Base-by-base conservation (phyloP, 805 yeast genomes). In the Metschnikowia sp. region DNA sequence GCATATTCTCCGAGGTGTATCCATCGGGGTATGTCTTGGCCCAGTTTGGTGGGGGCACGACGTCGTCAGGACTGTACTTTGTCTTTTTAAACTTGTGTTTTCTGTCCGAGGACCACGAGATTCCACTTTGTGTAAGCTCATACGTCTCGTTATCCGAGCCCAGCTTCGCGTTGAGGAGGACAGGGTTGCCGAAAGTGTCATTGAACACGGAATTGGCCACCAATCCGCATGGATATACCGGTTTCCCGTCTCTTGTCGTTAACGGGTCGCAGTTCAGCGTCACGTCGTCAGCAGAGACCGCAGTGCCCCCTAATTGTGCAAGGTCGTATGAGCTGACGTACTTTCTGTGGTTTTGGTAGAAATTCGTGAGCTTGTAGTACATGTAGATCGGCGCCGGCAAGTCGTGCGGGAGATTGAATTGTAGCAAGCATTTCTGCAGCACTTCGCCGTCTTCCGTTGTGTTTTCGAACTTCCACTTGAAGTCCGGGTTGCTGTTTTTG, bases 41-140 rank as follows among this genome's bases (percentile, higher is more conserved):
- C 99, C 99, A 92, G 69, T 86, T 88, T 44, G 94, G 96, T 6
- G 99, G 99, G 10, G 99, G 99, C 2, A 84, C 94, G 38, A 92
- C 84, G 11, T 89, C 83, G 29, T 73, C 61, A 8, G 83, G 73
- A 36, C 76, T 73, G 63, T 94, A 91, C 45, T 72, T 56, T 1
- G 98, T 86, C 60, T 78, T 82, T 70, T 85, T 82, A 70, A 79
- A 92, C 53, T 87, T 77, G 49, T 62, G 64, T 35, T 79, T 69
- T 46, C 79, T 72, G 66, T 94, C 97, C 1, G 89, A 74, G 2
- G 79, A 52, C 99, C 99, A 92, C 4, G 97, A 86, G 45, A 92
- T 92, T 4, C 81, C 89, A 29, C 66, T 63, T 50, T 77, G 74
- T 3, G 78, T 63, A 55, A 82, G 64, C 10, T 59, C 68, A 70